Percentiles rank a stretch among this genome's conserved stretches.
Conservation (phyloP, 768 basidiomycete species). For the Hemileccinum impolitum region DNA sequence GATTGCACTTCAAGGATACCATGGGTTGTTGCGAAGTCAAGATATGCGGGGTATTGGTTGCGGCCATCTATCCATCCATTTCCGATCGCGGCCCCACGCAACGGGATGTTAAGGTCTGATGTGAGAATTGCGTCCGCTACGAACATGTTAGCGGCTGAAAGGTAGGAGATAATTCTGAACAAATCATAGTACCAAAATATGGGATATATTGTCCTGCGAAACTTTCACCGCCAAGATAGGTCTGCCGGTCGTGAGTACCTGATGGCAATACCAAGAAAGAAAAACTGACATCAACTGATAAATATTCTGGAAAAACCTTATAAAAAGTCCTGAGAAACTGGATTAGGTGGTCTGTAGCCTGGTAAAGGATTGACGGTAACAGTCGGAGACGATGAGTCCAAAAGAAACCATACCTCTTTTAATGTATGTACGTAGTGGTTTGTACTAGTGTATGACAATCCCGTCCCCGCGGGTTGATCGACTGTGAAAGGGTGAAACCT, state of each 20-base stretch:
- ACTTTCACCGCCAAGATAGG: conserved; percentile 93
- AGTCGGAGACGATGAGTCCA: background rate
- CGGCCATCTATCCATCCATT: conserved; percentile 97
- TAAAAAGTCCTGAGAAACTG: conserved; percentile 89
- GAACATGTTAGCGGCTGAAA: conserved; percentile 6
- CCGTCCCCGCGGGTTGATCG: conserved; percentile 97
- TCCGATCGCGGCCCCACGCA: conserved; percentile 86
- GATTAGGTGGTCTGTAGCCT: conserved; percentile 78
- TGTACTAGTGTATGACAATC: conserved; percentile 86
- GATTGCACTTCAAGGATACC: conserved; percentile 73
- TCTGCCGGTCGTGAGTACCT: conserved; percentile 47
- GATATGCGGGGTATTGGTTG: conserved; percentile 84
- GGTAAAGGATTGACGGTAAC: conserved; percentile 3
- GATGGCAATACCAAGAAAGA: background rate
- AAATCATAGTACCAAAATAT: conserved; percentile 65
- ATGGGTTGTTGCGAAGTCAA: conserved; percentile 80
- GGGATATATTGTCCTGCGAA: conserved; percentile 98
- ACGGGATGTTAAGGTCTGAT: conserved; percentile 54
- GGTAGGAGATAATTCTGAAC: background rate
- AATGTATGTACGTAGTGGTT: conserved; percentile 82
- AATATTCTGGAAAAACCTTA: conserved; percentile 85
- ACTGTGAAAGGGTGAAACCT: conserved; percentile 47
- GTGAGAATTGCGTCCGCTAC: conserved; percentile 75
- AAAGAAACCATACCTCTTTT: conserved; percentile 47
- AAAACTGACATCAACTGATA: conserved; percentile 69